Evolutionary conservation across 192 early-diverging fungal genomes (phyloP).

Genomic region (Backusella parvicylindrica): DNA sequence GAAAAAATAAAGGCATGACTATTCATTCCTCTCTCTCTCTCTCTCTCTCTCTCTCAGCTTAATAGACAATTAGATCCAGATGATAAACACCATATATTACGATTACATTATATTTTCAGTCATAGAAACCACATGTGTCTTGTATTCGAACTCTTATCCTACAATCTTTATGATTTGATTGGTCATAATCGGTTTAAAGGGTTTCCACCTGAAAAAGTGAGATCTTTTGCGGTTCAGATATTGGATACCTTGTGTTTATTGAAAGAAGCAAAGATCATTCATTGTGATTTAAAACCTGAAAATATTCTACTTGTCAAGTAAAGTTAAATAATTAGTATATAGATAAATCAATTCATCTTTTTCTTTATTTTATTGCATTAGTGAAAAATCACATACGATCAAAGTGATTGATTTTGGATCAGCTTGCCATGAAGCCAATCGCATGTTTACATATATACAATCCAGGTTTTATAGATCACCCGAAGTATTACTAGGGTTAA

Average conservation of each 20-base stretch:
- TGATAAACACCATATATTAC: constrained; percentile 85
- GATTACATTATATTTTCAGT: constrained; percentile 88
- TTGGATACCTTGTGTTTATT: constrained; percentile 86
- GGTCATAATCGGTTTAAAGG: constrained; percentile 96
- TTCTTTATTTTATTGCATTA: constrained; percentile 20
- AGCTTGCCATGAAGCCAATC: constrained; percentile 91
- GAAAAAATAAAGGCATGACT: not conserved
- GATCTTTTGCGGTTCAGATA: constrained; percentile 89
- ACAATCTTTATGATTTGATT: constrained; percentile 96
- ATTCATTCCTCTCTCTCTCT: not conserved
- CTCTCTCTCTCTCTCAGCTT: constrained; percentile 50
- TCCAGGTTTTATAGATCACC: constrained; percentile 96
- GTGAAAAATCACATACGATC: constrained; percentile 85
- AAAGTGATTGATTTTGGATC: constrained; percentile 99
- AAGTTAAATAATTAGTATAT: too few species aligned
- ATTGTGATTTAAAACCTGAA: constrained; percentile 98
- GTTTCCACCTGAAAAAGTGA: constrained; percentile 86
- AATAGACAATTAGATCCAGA: constrained; percentile 82
- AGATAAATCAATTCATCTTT: too few species aligned
- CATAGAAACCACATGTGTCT: constrained; percentile 92
- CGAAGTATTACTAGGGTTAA: constrained; percentile 90
- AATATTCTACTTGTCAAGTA: constrained; percentile 89
- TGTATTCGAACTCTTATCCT: constrained; percentile 92
- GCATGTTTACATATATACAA: constrained; percentile 97
- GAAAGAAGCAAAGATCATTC: constrained; percentile 87